Evolutionary conservation across 2,329 filamentous ascomycete species (phyloP), one percentile per base, ranked within the genome.

Genomic region (Arthrobotrys iridis): DNA sequence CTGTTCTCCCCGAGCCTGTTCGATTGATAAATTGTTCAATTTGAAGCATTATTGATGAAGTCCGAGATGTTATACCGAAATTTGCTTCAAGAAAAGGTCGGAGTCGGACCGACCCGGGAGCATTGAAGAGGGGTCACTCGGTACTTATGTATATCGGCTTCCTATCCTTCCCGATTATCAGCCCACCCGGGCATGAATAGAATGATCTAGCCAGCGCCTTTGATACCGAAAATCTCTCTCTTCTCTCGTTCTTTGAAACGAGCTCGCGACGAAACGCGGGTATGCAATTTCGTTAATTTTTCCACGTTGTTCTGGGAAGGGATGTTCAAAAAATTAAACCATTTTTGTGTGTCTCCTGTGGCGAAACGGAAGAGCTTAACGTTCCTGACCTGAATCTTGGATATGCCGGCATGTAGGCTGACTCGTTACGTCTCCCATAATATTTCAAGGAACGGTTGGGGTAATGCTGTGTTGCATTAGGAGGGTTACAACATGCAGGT

Each of bases 151-250:
- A 37, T n/a, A 55, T 37, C 50, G 50, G 50, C 50, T 55, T 55
- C 50, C 50, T 55, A 55, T 55, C 50, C 50, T 37, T 55, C 50
- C 50, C 50, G 50, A 55, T 18, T 55, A 55, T 55, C 50, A 55
- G 50, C n/a, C 50, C 50, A 55, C 50, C 50, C 50, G 50, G 18
- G 30, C 50, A 37, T 13, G 11, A 15, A 55, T 55, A 24, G 50
- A 55, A 28, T 30, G 50, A n/a, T 55, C 50, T 55, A 24, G 50
- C 30, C 50, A 55, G 15, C 28, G 13, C 8, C 15, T 18, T 7
- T 18, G 15, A 13, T 55, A 22, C 37, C 48, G 15, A 52, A 52
- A 52, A 52, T 35, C 28, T 5, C 28, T 37, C 13, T 28, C 18
- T 33, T 33, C 8, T 26, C 3, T 7, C n/a, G n/a, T n/a, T 15